Percentiles rank a stretch among this genome's conserved stretches.
Conservation (phyloP, 352 stramenopile species). For the Pythium insidiosum region DNA sequence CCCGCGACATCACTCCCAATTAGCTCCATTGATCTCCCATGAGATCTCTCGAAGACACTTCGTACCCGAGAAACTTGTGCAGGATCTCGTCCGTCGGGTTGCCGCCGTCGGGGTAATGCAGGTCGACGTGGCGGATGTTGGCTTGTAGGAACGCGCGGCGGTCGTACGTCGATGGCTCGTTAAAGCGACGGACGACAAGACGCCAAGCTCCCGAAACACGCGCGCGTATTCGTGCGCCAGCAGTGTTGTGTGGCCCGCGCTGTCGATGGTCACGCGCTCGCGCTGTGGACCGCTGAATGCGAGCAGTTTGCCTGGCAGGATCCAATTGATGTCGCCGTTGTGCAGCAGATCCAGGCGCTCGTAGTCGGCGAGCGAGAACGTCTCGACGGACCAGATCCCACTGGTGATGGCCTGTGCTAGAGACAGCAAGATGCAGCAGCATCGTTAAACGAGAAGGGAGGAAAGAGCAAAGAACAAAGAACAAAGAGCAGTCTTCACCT, state of each 20-base stretch:
- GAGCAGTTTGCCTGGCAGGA: constrained; percentile 87
- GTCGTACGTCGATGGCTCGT: constrained; percentile 93
- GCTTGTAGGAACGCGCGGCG: constrained; percentile 78
- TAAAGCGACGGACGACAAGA: constrained; percentile 90
- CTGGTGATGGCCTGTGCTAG: constrained; percentile 18
- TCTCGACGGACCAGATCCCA: constrained; percentile 23
- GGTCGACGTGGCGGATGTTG: constrained; percentile 89
- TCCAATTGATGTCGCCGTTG: constrained; percentile 96
- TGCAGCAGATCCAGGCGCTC: constrained; percentile 91
- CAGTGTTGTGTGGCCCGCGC: constrained; percentile 75
- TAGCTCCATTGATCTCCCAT: no score
- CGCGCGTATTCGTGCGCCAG: constrained; percentile 85
- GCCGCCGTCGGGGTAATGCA: constrained; percentile 93
- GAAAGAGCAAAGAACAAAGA: no score
- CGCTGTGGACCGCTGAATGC: constrained; percentile 92
- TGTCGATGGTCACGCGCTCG: constrained; percentile 44
- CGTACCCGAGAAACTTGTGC: constrained; percentile 71
- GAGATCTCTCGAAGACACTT: no score
- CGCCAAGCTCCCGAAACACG: constrained; percentile 24
- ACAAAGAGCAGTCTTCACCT: no score
- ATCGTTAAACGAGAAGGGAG: no score
- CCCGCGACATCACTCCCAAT: no score
- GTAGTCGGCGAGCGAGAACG: constrained; percentile 80
- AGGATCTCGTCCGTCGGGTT: constrained; percentile 85
- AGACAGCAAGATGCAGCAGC: no score